Conservation (phyloP, 1,139 yeast genomes). For the Yamadazyma atmosphaerica region DNA sequence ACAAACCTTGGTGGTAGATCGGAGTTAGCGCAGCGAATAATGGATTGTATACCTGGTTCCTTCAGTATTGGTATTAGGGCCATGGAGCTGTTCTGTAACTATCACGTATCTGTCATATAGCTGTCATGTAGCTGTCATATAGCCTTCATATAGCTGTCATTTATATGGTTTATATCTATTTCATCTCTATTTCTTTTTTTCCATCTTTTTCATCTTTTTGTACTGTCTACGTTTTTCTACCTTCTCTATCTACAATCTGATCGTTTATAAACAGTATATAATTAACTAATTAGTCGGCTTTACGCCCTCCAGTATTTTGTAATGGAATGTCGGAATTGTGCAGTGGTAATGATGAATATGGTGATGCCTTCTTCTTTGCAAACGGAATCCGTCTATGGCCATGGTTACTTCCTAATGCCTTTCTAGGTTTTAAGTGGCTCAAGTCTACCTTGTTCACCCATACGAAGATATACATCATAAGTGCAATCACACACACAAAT, state of each 20-base stretch:
- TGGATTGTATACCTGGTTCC: too few relatives aligned
- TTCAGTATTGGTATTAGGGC: too few relatives aligned
- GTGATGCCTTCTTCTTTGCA: slow-evolving; percentile 19
- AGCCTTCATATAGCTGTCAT: too few relatives aligned
- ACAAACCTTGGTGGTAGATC: too few relatives aligned
- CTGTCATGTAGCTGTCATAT: too few relatives aligned
- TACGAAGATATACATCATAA: slow-evolving; percentile 65
- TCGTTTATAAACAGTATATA: too few relatives aligned
- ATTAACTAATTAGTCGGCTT: too few relatives aligned
- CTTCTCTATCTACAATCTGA: background rate
- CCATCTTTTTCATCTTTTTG: background rate
- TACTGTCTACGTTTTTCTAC: background rate
- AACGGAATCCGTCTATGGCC: slow-evolving; percentile 34
- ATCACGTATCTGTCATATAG: too few relatives aligned
- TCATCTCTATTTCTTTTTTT: background rate
- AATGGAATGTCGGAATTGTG: slow-evolving; percentile 20
- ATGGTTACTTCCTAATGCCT: slow-evolving; percentile 43
- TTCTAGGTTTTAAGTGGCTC: slow-evolving; percentile 46
- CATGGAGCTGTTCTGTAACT: too few relatives aligned
- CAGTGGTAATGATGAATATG: slow-evolving; percentile 30
- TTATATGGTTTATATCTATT: too few relatives aligned
- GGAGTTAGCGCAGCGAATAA: too few relatives aligned
- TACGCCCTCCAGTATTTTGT: slow-evolving; percentile 8
- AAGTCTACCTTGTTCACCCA: slow-evolving; percentile 53
- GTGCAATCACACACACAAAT: slow-evolving; percentile 57